These are phyloP conservation scores for Porcisia hertigi DNA, from an alignment of 208 protist species.

Conservation along the genomic window DNA sequence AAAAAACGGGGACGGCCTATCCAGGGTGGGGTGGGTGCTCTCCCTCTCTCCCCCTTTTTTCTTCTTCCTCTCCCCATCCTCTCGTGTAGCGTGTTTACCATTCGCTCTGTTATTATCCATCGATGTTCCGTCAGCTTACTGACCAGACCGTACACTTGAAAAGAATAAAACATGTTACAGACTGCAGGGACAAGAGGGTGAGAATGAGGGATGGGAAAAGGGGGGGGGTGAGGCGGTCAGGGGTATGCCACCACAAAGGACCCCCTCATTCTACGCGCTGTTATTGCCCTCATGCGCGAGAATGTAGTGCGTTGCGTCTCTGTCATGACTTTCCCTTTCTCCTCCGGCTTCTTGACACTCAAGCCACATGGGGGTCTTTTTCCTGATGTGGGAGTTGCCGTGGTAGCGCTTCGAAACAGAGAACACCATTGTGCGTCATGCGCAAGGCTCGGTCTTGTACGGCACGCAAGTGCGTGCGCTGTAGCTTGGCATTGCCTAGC, in stretches of 20 bases:
- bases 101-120: background rate
- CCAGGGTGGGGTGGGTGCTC: background rate
- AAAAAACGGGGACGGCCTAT: background rate
- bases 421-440: background rate
- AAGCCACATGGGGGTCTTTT: background rate
- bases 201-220: background rate
- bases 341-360: background rate
- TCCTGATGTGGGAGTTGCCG: background rate
- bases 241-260: background rate
- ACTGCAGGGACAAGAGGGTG: background rate
- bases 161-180: background rate
- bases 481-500: background rate
- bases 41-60: background rate
- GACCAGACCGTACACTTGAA: background rate
- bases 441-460: background rate
- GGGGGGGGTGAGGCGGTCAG: background rate
- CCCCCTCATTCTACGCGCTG: background rate
- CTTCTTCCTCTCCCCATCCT: background rate
- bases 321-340: background rate
- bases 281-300: background rate
- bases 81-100: too few relatives aligned
- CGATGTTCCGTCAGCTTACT: background rate
- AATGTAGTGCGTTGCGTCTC: background rate
- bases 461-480: background rate
- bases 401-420: background rate